Percentiles rank a stretch among this genome's conserved stretches.
Conservation (phyloP, 78 protist genomes). For the Planoprotostelium fungivorum region DNA sequence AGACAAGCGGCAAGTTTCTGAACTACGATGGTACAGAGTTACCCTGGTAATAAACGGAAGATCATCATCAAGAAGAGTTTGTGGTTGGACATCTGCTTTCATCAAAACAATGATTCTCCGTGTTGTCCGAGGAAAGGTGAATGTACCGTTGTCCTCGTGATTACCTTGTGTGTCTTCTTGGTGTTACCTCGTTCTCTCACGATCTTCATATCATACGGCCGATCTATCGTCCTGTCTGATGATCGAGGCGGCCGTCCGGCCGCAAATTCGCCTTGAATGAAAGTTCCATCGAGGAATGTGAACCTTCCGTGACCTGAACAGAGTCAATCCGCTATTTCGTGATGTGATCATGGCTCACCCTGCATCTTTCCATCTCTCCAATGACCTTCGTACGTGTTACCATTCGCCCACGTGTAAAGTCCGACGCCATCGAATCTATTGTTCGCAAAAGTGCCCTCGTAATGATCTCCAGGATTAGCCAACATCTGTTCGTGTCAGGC, state of each 20-base stretch:
- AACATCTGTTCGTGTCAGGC: not conserved
- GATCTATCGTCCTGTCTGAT: not conserved
- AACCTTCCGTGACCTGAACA: not conserved
- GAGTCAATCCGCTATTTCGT: not conserved
- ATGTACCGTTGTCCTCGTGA: not conserved
- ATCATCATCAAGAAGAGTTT: too few species aligned
- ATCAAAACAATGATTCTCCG: not conserved
- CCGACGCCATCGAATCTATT: not conserved
- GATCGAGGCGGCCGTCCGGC: not conserved
- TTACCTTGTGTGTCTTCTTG: not conserved
- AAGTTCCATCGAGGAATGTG: not conserved
- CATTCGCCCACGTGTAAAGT: not conserved
- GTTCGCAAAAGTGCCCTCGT: not conserved
- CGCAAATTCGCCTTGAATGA: not conserved
- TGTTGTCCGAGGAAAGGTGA: not conserved
- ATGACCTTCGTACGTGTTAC: not conserved
- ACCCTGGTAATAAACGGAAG: too few species aligned
- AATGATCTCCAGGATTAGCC: not conserved
- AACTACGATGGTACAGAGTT: too few species aligned
- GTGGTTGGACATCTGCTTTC: too few species aligned
- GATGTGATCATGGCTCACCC: not conserved
- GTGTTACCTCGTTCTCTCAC: not conserved
- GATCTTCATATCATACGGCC: not conserved
- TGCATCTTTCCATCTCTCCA: not conserved
- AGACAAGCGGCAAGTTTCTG: too few species aligned